Conservation (phyloP, 805 yeast species). For the Candida coleopterorum region DNA sequence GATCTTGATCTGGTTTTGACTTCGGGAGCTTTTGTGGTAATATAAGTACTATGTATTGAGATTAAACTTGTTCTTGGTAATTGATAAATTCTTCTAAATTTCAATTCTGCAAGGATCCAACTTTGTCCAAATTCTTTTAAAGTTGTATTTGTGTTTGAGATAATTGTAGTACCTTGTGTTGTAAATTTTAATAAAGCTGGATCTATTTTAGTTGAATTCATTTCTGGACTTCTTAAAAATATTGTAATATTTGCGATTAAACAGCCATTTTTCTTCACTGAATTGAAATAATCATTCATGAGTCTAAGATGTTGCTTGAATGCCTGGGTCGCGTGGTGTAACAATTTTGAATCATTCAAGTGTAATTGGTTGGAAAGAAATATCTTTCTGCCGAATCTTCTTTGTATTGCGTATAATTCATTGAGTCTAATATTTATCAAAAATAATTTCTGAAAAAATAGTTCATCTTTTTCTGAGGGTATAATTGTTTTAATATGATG, state of each 20-base stretch:
- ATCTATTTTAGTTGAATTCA: conserved; percentile 21
- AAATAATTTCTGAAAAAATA: conserved; percentile 44
- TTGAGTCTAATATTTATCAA: conserved; percentile 43
- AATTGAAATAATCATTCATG: conserved; percentile 36
- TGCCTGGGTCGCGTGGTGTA: conserved; percentile 19
- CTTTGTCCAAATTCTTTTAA: conserved; percentile 34
- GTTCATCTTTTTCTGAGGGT: conserved; percentile 15
- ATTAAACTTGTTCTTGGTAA: conserved; percentile 23
- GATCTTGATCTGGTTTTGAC: conserved; percentile 17
- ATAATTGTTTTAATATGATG: conserved; percentile 17
- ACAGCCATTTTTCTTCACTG: conserved; percentile 45
- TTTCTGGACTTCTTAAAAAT: conserved; percentile 29
- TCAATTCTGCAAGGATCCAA: conserved; percentile 42
- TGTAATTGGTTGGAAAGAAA: conserved; percentile 41
- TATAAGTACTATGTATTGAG: conserved; percentile 8
- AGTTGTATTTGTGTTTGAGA: conserved; percentile 24
- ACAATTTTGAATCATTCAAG: conserved; percentile 39
- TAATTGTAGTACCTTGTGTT: conserved; percentile 31
- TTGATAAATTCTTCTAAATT: conserved; percentile 34
- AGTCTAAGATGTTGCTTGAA: conserved; percentile 12
- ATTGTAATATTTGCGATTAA: conserved; percentile 45
- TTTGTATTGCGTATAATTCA: conserved; percentile 43
- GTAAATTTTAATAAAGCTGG: conserved; percentile 34
- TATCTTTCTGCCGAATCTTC: conserved; percentile 45
- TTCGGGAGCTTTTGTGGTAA: conserved; percentile 4